Evolutionary conservation across 768 basidiomycete genomes (phyloP), one percentile per base, ranked within the genome.

Genomic region (Phylloporus sp.): DNA sequence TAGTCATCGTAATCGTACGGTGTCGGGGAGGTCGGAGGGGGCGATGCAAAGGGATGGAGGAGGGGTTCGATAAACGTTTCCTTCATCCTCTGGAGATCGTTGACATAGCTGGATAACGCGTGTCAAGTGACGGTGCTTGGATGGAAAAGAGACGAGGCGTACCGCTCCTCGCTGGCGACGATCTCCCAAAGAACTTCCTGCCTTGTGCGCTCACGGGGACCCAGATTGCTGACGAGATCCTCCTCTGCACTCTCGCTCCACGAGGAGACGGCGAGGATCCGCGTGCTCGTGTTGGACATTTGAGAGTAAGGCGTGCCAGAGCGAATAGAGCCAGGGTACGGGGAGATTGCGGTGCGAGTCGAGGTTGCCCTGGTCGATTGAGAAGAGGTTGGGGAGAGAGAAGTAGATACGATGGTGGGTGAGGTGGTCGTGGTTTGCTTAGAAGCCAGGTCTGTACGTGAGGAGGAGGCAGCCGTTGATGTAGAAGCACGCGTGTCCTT

Each of bases 181-280:
- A 97, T 97, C 71, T 97, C 94, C 73, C 91, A 96, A 22, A 97
- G 68, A 6, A 97, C 94, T 70, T 97, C 94, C 67, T 97, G 94
- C 42, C 94, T 80, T 31, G 94, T 96, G 48, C 94, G 81, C 65
- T 97, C 94, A 50, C 90, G 81, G 36, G 90, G 84, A n/a, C 92
- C 90, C 28, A 97, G 74, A 61, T 97, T 91, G 36, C 84, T 83
- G 17, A 97, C 89, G 34, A 97, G 80, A 66, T 97, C 94, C 46
- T 90, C 91, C 64, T 94, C 92, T 9, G 93, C 90, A 53, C 85
- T 86, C 64, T 95, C 90, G 60, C 90, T 94, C 94, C 94, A 97
- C 17, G 86, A 89, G 52, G 79, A 69, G 2, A 84, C 86, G 24
- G 86, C 78, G 32, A 89, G 73, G 48, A 92, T 88, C 34, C 84